Base-by-base conservation (phyloP, 805 yeast genomes). In the Hanseniaspora taiwanica region DNA sequence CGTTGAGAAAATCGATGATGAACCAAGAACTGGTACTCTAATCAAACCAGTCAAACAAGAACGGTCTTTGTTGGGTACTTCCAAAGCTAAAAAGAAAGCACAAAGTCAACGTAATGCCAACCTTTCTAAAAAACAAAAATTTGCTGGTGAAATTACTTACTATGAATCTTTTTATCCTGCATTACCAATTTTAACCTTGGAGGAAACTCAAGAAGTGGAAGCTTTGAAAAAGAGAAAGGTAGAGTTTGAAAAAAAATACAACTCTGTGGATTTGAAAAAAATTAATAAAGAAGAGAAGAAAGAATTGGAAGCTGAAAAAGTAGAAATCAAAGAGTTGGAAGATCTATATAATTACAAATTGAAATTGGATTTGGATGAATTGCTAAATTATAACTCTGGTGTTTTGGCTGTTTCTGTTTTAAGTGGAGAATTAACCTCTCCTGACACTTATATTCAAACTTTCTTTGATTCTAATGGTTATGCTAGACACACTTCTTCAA, bases 91-190 rank as follows among this genome's bases (percentile, higher is more conserved):
- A 25, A 25, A 25, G n/a, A 25, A 7, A 25, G 29, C 29, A 25
- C 4, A 12, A 14, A 25, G 14, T 14, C 10, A 13, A 7, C 29
- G 29, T 25, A 13, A 13, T 25, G 29, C 29, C n/a, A n/a, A n/a
- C n/a, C n/a, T n/a, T 25, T 25, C 10, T 25, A 14, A 14, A 12
- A 25, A 25, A 3, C 12, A 63, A 78, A 31, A 21, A 20, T 20
- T 33, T 10, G 21, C n/a, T 64, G 98, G 98, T 56, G 60, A 69
- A 19, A 66, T 91, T 25, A 69, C 74, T 4, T 91, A 84, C 58
- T 68, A 75, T 4, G 63, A 82, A 42, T 73, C 93, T 2, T 91
- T 89, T 66, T 87, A 76, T 62, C 98, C 98, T 24, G 62, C 79
- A 10, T 58, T 81, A 40, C 84, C 87, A 6, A 80, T 87, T n/a